These are phyloP conservation scores for Dendrobium catenatum DNA, from an alignment of 106 monocot species.

Conservation along the genomic window DNA sequence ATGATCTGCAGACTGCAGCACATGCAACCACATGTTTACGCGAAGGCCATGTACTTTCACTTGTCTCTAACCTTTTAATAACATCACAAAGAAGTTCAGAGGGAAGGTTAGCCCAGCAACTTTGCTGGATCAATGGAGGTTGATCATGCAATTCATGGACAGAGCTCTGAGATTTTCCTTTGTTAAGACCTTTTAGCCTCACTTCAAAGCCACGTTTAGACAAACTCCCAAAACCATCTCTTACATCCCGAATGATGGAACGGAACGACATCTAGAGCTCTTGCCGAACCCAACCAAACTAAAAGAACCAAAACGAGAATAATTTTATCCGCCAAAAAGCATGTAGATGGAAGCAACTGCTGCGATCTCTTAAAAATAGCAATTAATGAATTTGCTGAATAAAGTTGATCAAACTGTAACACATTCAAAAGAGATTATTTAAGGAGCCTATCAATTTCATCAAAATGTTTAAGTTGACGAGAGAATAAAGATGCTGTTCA, in stretches of 20 bases:
- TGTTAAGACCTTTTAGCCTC: constrained; percentile 13
- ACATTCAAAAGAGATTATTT: background rate
- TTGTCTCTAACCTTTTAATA: constrained; percentile 33
- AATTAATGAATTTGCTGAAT: background rate
- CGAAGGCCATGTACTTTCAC: constrained; percentile 35
- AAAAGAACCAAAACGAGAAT: background rate
- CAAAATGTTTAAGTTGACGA: background rate
- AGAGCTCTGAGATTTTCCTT: constrained; percentile 30
- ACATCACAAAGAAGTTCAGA: constrained; percentile 36
- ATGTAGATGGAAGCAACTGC: background rate
- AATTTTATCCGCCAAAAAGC: background rate
- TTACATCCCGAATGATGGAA: constrained; percentile 26
- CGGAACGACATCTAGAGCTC: constrained; percentile 24
- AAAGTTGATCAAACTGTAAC: background rate
- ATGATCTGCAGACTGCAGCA: constrained; percentile 29
- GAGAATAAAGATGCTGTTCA: background rate
- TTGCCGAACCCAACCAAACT: background rate
- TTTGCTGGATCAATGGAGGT: constrained; percentile 10
- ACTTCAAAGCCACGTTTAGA: constrained; percentile 26
- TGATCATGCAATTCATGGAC: constrained; percentile 30
- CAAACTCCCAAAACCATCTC: constrained; percentile 31
- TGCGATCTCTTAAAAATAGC: background rate
- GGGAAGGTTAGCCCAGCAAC: constrained; percentile 32
- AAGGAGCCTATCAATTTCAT: background rate
- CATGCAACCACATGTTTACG: constrained; percentile 34